Evolutionary conservation across 352 stramenopile genomes (phyloP).

Genomic region (Hyaloperonospora brassicae): DNA sequence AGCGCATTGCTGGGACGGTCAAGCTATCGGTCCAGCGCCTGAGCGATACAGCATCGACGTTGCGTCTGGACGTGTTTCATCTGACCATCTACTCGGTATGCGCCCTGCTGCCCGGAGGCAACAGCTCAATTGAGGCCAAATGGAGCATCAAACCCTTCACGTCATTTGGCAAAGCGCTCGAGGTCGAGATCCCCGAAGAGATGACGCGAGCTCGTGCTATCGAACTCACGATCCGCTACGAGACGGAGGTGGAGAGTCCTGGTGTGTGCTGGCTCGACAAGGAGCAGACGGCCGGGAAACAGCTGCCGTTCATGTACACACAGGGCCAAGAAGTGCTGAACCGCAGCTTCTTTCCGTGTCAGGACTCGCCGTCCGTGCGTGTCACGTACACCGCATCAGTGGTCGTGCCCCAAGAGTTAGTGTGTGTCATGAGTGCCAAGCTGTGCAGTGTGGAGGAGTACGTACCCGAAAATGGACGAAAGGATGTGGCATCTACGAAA

Average conservation of each 20-base stretch:
- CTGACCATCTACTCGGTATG: slow-evolving; percentile 43
- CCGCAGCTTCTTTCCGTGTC: slow-evolving; percentile 76
- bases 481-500: slow-evolving; percentile 11
- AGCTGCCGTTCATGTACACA: slow-evolving; percentile 75
- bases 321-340: slow-evolving; percentile 84
- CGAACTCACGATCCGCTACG: slow-evolving; percentile 51
- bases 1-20: slow-evolving; percentile 24
- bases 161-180: slow-evolving; percentile 47
- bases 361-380: slow-evolving; percentile 93
- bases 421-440: slow-evolving; percentile 83
- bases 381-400: slow-evolving; percentile 92
- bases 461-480: slow-evolving; percentile 15
- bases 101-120: slow-evolving; percentile 11
- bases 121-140: slow-evolving; percentile 12
- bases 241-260: slow-evolving; percentile 51
- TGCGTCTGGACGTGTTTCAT: slow-evolving; percentile 60
- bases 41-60: slow-evolving; percentile 1
- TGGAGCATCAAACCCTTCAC: slow-evolving; percentile 59
- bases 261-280: slow-evolving; percentile 79
- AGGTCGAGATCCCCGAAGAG: slow-evolving; percentile 37
- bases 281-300: slow-evolving; percentile 76
- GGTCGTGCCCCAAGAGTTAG: slow-evolving; percentile 87
- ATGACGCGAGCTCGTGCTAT: slow-evolving; percentile 10
- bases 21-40: slow-evolving; percentile 34
- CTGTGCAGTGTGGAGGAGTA: slow-evolving; percentile 22